Evolutionary conservation across 768 basidiomycete species (phyloP), one percentile per base, ranked within the genome.

Genomic region (Phanerochaete sordida): DNA sequence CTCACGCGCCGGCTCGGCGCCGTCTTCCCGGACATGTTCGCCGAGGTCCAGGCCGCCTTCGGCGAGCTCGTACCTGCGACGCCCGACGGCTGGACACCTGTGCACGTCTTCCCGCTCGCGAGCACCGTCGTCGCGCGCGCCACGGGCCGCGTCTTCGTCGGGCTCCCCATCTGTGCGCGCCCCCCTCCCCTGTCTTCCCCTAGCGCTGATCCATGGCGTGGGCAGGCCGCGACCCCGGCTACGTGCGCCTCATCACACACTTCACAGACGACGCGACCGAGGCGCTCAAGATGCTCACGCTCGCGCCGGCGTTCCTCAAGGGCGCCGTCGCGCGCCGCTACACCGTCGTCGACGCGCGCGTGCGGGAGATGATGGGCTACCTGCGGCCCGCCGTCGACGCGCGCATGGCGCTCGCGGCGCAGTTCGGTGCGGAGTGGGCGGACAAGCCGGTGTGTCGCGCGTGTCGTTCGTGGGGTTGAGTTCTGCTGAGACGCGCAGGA

Each of bases 101-200:
- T 59, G 62, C 48, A 2, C 59, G 62, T 57, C 21, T 48, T n/a
- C 21, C 33, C 23, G 53, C 59, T 7, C 45, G 21, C n/a, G 62
- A 43, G 1, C 6, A 56, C 21, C 27, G 65, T 84, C n/a, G 65
- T 84, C 12, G 70, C 74, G 37, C 74, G 79, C 43, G 68, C 72
- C 3, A 77, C 68, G 49, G 82, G 80, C 61, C 75, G 84, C 16
- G 48, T 76, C 0, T 80, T 84, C 55, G 77, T 84, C 4, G 84
- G 83, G 0, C 66, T 75, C 30, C 80, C 81, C 1, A 74, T 81
- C 72, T 67, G 72, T 57, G 76, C 76, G 60, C 50, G 47, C 45
- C 16, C 13, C 15, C 48, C 7, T 35, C 13, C 33, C 13, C 33
- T 3, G 12, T 7, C 12, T 49, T 44, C 16, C 9, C 7, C 21